Conservation (phyloP, 805 yeast species). For the Saccharomyces mikatae region DNA sequence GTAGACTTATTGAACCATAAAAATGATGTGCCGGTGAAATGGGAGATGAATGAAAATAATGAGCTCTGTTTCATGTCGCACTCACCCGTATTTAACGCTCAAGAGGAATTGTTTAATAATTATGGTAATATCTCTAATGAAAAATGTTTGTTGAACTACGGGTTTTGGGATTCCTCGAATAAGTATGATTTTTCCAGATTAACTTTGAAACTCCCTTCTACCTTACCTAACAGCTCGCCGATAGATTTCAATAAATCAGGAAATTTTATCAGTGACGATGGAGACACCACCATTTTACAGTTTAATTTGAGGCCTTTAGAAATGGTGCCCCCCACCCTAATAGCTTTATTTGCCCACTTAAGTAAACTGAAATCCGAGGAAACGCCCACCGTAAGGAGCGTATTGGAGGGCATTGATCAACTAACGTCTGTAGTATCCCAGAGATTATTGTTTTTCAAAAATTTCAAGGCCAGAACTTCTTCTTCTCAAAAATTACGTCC, state of each 20-base stretch:
- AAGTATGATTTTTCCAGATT: slow-evolving; percentile 52
- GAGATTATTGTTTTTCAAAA: slow-evolving; percentile 38
- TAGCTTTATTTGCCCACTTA: slow-evolving; percentile 47
- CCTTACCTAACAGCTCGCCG: slow-evolving; percentile 26
- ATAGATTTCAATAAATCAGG: slow-evolving; percentile 35
- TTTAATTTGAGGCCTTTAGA: slow-evolving; percentile 31
- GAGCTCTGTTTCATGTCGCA: neutral
- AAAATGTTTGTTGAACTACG: slow-evolving; percentile 73
- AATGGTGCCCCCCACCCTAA: slow-evolving; percentile 38
- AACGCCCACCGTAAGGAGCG: slow-evolving; percentile 42
- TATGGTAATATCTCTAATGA: slow-evolving; percentile 87
- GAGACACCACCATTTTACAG: slow-evolving; percentile 27
- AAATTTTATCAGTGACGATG: slow-evolving; percentile 30
- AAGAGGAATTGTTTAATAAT: slow-evolving; percentile 60
- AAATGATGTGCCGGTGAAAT: slow-evolving; percentile 50
- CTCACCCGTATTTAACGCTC: slow-evolving; percentile 35
- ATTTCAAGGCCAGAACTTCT: slow-evolving; percentile 20
- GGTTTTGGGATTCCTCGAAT: slow-evolving; percentile 55
- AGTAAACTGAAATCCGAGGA: slow-evolving; percentile 44
- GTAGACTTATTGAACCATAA: slow-evolving; percentile 74
- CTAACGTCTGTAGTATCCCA: slow-evolving; percentile 43
- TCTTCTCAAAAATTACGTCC: slow-evolving; percentile 18
- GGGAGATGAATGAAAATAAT: slow-evolving; percentile 37
- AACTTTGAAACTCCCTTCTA: slow-evolving; percentile 43
- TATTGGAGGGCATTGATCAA: slow-evolving; percentile 53